Evolutionary conservation across 768 basidiomycete genomes (phyloP).

Genomic region (Leccinum imitatum): DNA sequence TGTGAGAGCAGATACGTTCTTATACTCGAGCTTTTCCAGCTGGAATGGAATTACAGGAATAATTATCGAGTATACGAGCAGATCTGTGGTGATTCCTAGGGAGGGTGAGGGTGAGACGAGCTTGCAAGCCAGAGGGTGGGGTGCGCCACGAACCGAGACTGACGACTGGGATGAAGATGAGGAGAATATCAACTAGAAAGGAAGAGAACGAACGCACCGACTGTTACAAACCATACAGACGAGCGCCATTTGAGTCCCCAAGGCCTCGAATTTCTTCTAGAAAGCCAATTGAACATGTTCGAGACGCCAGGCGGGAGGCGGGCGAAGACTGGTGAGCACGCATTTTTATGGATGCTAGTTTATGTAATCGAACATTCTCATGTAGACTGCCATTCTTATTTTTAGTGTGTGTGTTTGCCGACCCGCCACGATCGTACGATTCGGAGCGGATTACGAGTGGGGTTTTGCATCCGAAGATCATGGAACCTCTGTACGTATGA

Average conservation of each 20-base stretch:
- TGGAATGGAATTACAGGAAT: conserved; percentile 67
- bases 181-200: not conserved
- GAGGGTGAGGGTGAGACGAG: not conserved
- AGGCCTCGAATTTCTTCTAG: conserved; percentile 25
- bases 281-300: not conserved
- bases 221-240: conserved; percentile 55
- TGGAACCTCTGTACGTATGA: not conserved
- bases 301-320: not conserved
- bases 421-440: not conserved
- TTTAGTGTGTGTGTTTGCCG: not conserved
- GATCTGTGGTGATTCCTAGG: conserved; percentile 45
- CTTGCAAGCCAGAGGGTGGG: not conserved
- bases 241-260: conserved; percentile 56
- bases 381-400: not conserved
- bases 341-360: conserved; percentile 6
- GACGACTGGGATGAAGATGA: conserved; percentile 37
- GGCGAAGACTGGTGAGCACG: not conserved
- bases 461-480: no score
- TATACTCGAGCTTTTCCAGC: conserved; percentile 48
- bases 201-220: conserved; percentile 29
- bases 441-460: not conserved
- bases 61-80: conserved; percentile 60
- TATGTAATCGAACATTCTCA: not conserved
- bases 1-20: conserved; percentile 45
- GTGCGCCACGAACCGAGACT: conserved; percentile 42